Evolutionary conservation across 2,329 filamentous ascomycete species (phyloP), one percentile per base, ranked within the genome.

Genomic region (Fusarium albidum): DNA sequence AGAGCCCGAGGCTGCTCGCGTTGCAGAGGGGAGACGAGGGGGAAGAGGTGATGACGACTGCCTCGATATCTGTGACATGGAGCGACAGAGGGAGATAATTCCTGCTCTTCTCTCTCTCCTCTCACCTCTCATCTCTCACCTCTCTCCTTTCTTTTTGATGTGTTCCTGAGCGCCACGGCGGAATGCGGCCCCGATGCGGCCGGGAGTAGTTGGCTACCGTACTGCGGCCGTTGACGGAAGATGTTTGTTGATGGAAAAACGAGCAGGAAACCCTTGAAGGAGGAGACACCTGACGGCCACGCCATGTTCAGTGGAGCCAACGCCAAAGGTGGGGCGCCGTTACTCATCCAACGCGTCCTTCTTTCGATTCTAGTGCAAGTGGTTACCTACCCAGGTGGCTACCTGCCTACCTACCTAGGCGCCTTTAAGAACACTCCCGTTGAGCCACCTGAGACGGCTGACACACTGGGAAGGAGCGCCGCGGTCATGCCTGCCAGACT

Each of bases 211-310:
- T n/a, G n/a, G n/a, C 37, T 26, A 27, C 34, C 38, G 37, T 34
- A 38, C 37, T 53, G 38, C 45, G 35, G 45, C 43, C 46, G 39
- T 55, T 33, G 21, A 52, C 29, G 45, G 35, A 59, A 27, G 11
- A 32, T 59, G 58, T 55, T 21, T 61, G 58, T 62, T 59, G 58
- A 55, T 59, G 58, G 54, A 59, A 62, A 61, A 58, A 61, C 41
- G 47, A 37, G 39, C 49, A 41, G 39, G 49, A 38, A 33, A n/a
- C n/a, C 35, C 42, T 40, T n/a, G n/a, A n/a, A 31, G 13, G 14
- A 25, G 27, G 42, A 51, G 48, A 51, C 41, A 25, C n/a, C n/a
- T n/a, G n/a, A n/a, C 39, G 39, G 26, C 41, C 33, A 47, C 49
- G 26, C 54, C 47, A 39, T 39, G n/a, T 39, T n/a, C 37, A 28